Evolutionary conservation across 176 grass and related monocot species (phyloP).

Genomic region (Carex kokanica): DNA sequence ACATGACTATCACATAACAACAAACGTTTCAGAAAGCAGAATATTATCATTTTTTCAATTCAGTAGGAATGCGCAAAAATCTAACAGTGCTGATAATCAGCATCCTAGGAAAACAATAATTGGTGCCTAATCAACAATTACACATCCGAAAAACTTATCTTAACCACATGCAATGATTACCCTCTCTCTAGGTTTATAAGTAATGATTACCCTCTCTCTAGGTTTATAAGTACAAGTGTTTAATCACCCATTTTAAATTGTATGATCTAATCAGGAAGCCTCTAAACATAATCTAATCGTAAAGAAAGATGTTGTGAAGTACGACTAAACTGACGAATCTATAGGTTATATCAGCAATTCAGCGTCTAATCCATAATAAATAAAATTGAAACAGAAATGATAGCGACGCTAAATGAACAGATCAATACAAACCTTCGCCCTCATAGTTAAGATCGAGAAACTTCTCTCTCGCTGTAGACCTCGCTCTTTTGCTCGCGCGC

Average conservation of each 20-base stretch:
- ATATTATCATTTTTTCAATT: background rate
- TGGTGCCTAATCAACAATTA: background rate
- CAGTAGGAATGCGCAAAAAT: background rate
- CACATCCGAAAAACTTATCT: background rate
- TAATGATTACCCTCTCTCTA: background rate
- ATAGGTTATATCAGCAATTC: background rate
- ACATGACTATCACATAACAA: background rate
- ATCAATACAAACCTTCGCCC: background rate
- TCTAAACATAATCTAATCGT: too few relatives aligned
- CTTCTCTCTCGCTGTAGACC: background rate
- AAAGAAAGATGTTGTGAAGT: too few relatives aligned
- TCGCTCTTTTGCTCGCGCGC: background rate
- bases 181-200: background rate
- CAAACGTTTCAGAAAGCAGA: background rate
- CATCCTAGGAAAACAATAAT: background rate
- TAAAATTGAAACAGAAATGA: background rate
- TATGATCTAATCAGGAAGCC: too few relatives aligned
- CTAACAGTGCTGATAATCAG: background rate
- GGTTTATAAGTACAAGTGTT: too few relatives aligned
- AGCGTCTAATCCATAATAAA: background rate
- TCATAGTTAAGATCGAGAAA: background rate
- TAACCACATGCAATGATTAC: background rate
- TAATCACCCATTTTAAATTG: too few relatives aligned
- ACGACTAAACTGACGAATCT: background rate
- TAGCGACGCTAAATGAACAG: background rate